Percentiles rank a stretch among this genome's conserved stretches.
These are phyloP conservation scores for Iris pallida DNA, from an alignment of 116 monocot genomes.

Conservation along the genomic window DNA sequence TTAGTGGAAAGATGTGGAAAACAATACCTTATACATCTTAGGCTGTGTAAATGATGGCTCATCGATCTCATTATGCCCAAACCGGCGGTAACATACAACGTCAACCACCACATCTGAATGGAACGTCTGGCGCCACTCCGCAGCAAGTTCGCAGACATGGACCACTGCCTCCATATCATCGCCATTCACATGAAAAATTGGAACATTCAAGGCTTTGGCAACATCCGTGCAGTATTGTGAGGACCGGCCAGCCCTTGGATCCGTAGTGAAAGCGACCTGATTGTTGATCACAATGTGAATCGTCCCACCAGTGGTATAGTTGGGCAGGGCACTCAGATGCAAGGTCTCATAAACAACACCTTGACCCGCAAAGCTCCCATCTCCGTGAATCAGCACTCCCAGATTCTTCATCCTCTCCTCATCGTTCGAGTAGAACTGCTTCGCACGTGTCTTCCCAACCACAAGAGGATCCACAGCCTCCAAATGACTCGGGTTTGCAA, in stretches of 20 bases:
- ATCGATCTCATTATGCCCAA: slow-evolving; percentile 43
- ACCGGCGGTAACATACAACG: slow-evolving; percentile 35
- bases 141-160: slow-evolving; percentile 42
- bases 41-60: slow-evolving; percentile 44
- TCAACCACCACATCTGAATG: slow-evolving; percentile 46
- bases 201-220: slow-evolving; percentile 24
- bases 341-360: slow-evolving; percentile 38
- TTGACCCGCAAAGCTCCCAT: slow-evolving; percentile 45
- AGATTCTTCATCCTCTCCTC: slow-evolving; percentile 16
- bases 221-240: slow-evolving; percentile 45
- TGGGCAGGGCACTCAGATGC: slow-evolving; percentile 30
- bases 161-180: slow-evolving; percentile 48
- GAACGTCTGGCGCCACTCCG: slow-evolving; percentile 44
- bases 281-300: slow-evolving; percentile 41
- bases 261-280: slow-evolving; percentile 43
- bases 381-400: slow-evolving; percentile 33
- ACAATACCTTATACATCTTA: slow-evolving; percentile 40
- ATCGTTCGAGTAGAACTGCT: slow-evolving; percentile 26
- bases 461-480: slow-evolving; percentile 49
- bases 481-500: slow-evolving; percentile 45
- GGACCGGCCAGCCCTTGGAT: slow-evolving; percentile 29
- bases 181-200: slow-evolving; percentile 43
- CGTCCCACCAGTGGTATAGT: slow-evolving; percentile 42
- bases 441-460: slow-evolving; percentile 29
- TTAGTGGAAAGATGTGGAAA: neutral